Conservation (phyloP, 768 basidiomycete genomes). For the Phanerochaete carnosa region DNA sequence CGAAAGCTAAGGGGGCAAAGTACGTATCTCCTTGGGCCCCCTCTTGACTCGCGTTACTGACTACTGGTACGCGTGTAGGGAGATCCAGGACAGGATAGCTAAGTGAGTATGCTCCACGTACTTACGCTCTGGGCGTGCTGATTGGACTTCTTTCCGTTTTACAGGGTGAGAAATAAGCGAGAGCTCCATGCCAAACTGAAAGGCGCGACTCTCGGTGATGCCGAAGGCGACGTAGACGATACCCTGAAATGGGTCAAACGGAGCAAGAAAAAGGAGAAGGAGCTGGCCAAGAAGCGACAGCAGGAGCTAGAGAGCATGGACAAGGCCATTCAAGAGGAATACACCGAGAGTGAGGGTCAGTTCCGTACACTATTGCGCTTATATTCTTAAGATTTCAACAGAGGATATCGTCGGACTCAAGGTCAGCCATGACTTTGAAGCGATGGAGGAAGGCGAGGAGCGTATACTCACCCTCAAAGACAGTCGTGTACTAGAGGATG, state of each 20-base stretch:
- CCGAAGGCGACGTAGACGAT: slow-evolving; percentile 73
- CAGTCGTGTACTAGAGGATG: slow-evolving; percentile 89
- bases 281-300: slow-evolving; percentile 79
- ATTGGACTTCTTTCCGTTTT: background rate
- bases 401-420: slow-evolving; percentile 92
- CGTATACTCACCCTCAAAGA: slow-evolving; percentile 97
- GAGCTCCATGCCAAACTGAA: slow-evolving; percentile 91
- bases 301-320: slow-evolving; percentile 85
- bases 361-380: background rate
- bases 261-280: slow-evolving; percentile 88
- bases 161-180: slow-evolving; percentile 88
- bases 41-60: slow-evolving; percentile 20
- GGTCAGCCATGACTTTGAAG: slow-evolving; percentile 93
- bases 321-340: slow-evolving; percentile 69
- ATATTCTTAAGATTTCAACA: slow-evolving; percentile 25
- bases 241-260: slow-evolving; percentile 89
- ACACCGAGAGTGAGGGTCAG: slow-evolving; percentile 75
- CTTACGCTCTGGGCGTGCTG: background rate
- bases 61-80: slow-evolving; percentile 39
- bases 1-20: slow-evolving; percentile 74
- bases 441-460: slow-evolving; percentile 90
- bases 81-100: slow-evolving; percentile 70
- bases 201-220: slow-evolving; percentile 89
- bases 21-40: slow-evolving; percentile 30
- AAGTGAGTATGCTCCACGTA: slow-evolving; percentile 63